These are phyloP conservation scores for Microbotryum silenes-acaulis DNA, from an alignment of 1,284 basidiomycete species.

Conservation along the genomic window DNA sequence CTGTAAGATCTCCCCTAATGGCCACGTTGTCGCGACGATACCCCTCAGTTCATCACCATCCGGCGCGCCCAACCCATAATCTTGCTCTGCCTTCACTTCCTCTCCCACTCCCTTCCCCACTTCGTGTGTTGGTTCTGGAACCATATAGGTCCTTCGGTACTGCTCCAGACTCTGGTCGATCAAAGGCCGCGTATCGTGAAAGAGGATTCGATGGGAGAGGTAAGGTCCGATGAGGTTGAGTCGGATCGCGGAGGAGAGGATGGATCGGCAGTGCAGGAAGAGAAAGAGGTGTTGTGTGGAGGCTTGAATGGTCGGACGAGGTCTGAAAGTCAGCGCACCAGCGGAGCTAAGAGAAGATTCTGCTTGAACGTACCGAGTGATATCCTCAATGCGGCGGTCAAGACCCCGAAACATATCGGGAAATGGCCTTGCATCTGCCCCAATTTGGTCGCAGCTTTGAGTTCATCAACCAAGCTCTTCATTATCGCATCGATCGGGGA, in stretches of 20 bases:
- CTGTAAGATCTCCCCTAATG: slow-evolving; percentile 86
- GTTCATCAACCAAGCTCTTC: slow-evolving; percentile 54
- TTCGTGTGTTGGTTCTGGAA: slow-evolving; percentile 47
- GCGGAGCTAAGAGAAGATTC: background rate
- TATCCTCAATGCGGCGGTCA: slow-evolving; percentile 69
- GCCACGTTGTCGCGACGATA: slow-evolving; percentile 73
- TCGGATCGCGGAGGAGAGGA: slow-evolving; percentile 83
- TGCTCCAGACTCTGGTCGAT: slow-evolving; percentile 50
- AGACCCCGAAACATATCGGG: slow-evolving; percentile 78
- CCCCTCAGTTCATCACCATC: slow-evolving; percentile 29
- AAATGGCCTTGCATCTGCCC: slow-evolving; percentile 71
- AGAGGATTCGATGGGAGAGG: slow-evolving; percentile 74
- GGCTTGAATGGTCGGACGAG: slow-evolving; percentile 45
- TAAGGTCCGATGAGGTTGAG: slow-evolving; percentile 92
- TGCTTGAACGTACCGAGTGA: slow-evolving; percentile 53
- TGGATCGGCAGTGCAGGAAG: slow-evolving; percentile 81
- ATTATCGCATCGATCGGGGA: slow-evolving; percentile 31
- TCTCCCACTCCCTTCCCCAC: slow-evolving; percentile 4
- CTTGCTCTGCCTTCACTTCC: slow-evolving; percentile 10
- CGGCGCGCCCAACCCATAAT: slow-evolving; percentile 2
- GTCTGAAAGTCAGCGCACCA: background rate
- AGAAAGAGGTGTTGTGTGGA: slow-evolving; percentile 74
- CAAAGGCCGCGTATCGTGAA: slow-evolving; percentile 60
- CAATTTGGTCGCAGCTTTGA: slow-evolving; percentile 56
- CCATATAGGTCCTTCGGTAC: slow-evolving; percentile 34